Evolutionary conservation across 179 eudicot species (phyloP), one percentile per base, ranked within the genome.

Genomic region (Pouteria campechiana): DNA sequence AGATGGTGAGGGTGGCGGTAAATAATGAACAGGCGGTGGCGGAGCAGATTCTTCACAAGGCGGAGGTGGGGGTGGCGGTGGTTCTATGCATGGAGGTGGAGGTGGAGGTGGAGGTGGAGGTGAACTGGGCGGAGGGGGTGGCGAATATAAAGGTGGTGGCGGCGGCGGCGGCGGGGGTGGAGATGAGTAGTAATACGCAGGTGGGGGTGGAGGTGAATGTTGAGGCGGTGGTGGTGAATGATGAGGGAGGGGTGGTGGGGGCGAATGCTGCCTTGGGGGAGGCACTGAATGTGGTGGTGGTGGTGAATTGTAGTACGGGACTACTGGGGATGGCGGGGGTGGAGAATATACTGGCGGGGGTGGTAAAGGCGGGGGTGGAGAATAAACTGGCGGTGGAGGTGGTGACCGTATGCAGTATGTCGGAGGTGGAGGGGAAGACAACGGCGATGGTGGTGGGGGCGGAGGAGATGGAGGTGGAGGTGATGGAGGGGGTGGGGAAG

Each of bases 161-260:
- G 21, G 8, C 3, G 19, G 8, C 2, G 16, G 3, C 6, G 45
- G 45, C 15, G 45, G 45, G 1, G 45, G 45, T 1, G 45, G 45
- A 13, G 45, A 41, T n/a, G n/a, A n/a, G 14, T 27, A 30, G 36
- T 44, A 36, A 30, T 60, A 57, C 37, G 28, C 51, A 25, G 49
- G 36, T 7, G 70, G 70, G 31, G 67, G 61, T 7, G 64, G 46
- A 3, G 54, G 52, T 10, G 63, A 50, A 1, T 48, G 50, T 3
- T 49, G n/a, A 14, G 61, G 61, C 6, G 67, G 67, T 18, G 64
- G 59, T 4, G 73, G 68, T 4, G 73, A 39, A 44, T 14, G 66
- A 32, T n/a, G 57, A 30, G 57, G 62, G 27, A 34, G 46, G 34
- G 46, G 38, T 25, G 61, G 67, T 1, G 61, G 34, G 30, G 57